Evolutionary conservation across 345 rosid genomes (phyloP).

Genomic region (Eucalyptus sp.): DNA sequence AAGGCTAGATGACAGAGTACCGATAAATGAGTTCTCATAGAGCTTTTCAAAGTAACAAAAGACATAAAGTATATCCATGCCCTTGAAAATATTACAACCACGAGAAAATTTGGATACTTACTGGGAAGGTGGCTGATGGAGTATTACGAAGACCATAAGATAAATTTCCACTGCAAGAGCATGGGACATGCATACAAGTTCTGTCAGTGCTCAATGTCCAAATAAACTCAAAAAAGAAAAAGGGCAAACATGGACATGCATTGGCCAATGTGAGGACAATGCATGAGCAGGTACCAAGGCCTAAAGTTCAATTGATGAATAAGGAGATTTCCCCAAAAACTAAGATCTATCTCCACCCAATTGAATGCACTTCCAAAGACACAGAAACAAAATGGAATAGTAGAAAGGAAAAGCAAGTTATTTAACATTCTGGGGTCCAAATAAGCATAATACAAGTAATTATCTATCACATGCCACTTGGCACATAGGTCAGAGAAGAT

Average conservation of each 20-base stretch:
- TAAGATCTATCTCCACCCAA: background rate
- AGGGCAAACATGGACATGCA: background rate
- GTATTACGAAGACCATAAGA: slow-evolving; percentile 89
- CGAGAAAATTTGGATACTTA: slow-evolving; percentile 8
- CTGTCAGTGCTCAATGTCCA: background rate
- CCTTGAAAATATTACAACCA: background rate
- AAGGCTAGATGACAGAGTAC: background rate
- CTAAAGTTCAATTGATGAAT: background rate
- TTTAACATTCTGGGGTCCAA: background rate
- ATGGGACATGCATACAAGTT: background rate
- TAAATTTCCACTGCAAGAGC: slow-evolving; percentile 53
- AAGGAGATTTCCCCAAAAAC: background rate
- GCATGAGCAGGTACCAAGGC: background rate
- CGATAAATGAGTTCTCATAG: background rate
- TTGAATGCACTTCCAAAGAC: background rate
- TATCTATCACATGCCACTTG: background rate
- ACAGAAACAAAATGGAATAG: background rate
- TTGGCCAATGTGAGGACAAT: background rate
- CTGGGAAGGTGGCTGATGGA: slow-evolving; percentile 55
- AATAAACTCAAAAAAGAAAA: background rate
- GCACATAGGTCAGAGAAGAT: background rate
- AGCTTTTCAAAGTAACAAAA: background rate
- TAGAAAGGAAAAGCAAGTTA: background rate
- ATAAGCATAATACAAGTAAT: background rate
- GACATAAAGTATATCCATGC: background rate